Evolutionary conservation across 768 basidiomycete genomes (phyloP).

Genomic region (Stropharia rugosoannulata): DNA sequence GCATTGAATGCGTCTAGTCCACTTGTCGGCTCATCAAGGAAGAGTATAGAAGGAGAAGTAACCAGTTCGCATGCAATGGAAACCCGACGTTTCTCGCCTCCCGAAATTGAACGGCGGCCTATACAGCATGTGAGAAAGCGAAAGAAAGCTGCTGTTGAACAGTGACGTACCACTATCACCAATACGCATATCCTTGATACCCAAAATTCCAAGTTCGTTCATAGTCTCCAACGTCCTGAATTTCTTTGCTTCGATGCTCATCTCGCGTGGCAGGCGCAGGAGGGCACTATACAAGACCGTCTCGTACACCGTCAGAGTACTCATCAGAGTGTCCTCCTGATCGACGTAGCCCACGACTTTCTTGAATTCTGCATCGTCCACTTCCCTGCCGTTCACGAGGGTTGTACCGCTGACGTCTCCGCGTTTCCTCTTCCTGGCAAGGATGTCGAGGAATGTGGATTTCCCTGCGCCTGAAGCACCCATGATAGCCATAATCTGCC

Average conservation of each 20-base stretch:
- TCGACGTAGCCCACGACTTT: conserved; percentile 94
- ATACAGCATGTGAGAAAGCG: background rate
- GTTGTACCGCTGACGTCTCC: conserved; percentile 74
- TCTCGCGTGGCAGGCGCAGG: conserved; percentile 86
- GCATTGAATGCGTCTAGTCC: conserved; percentile 96
- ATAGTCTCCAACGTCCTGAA: conserved; percentile 93
- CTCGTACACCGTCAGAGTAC: conserved; percentile 97
- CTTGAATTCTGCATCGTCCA: conserved; percentile 74
- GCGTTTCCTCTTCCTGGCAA: conserved; percentile 86
- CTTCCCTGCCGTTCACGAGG: conserved; percentile 83
- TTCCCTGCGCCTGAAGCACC: conserved; percentile 97
- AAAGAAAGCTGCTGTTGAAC: background rate
- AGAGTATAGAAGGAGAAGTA: conserved; percentile 93
- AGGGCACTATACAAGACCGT: conserved; percentile 94
- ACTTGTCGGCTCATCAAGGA: conserved; percentile 96
- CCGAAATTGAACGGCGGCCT: conserved; percentile 91
- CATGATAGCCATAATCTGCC: conserved; percentile 94
- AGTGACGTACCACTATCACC: conserved; percentile 74
- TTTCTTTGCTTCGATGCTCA: conserved; percentile 95
- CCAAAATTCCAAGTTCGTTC: conserved; percentile 91
- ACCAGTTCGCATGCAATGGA: conserved; percentile 98
- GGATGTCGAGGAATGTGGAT: conserved; percentile 93
- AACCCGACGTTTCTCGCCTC: conserved; percentile 96
- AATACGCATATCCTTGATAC: conserved; percentile 87
- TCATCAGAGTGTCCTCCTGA: conserved; percentile 97